Conservation (phyloP, 345 rosid genomes). For the Zanthoxylum bungeanum region DNA sequence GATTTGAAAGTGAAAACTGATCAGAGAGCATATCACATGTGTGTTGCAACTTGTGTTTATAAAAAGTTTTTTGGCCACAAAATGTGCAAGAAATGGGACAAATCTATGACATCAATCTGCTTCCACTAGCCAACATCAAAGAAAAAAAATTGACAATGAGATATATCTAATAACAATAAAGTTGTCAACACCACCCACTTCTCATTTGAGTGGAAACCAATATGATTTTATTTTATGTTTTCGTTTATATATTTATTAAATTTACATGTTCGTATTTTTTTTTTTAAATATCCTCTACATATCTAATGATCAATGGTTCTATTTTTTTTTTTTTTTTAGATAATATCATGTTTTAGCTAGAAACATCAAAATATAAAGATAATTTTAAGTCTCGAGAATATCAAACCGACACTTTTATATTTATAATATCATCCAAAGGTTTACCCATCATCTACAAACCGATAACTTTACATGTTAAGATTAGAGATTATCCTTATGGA, state of each 20-base stretch:
- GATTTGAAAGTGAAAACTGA: background rate
- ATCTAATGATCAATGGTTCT: too few relatives aligned
- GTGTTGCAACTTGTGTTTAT: background rate
- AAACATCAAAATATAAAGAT: too few relatives aligned
- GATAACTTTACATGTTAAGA: background rate
- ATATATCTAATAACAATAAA: background rate
- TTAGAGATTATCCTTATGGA: background rate
- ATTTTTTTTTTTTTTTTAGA: too few relatives aligned
- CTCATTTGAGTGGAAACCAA: background rate
- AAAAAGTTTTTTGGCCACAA: background rate
- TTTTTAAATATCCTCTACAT: too few relatives aligned
- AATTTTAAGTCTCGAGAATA: too few relatives aligned
- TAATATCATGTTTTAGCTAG: too few relatives aligned
- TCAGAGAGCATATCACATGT: background rate
- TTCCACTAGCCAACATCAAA: background rate
- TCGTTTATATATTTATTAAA: too few relatives aligned
- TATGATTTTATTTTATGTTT: background rate
- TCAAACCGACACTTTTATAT: too few relatives aligned
- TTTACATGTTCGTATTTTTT: too few relatives aligned
- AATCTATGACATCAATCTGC: background rate
- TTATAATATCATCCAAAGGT: too few relatives aligned
- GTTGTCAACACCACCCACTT: background rate
- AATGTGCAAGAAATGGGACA: constrained; percentile 8
- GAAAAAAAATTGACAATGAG: background rate
- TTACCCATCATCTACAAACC: too few relatives aligned